Percentiles rank a stretch among this genome's conserved stretches.
These are phyloP conservation scores for Fusarium praegraminearum DNA, from an alignment of 2,329 filamentous ascomycete species.

Conservation along the genomic window DNA sequence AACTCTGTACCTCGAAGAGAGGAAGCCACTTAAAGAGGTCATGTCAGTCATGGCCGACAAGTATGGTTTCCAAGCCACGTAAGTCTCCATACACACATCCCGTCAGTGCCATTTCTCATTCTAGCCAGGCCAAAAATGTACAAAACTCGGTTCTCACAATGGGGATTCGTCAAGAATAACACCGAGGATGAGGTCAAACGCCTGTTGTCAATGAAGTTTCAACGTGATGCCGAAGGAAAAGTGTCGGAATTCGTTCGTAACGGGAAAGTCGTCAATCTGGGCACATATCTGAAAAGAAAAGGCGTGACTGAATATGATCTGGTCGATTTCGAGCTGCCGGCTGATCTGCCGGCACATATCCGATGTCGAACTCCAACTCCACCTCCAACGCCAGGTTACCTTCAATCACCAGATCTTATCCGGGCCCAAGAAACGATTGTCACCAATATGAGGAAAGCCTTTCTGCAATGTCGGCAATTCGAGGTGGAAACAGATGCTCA, in stretches of 20 bases:
- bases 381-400: conserved; percentile 56
- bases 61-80: conserved; percentile 63
- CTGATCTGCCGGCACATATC: conserved; percentile 58
- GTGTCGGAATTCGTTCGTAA: conserved; percentile 66
- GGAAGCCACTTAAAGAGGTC: conserved; percentile 64
- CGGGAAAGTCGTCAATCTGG: conserved; percentile 63
- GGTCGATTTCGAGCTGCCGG: conserved; percentile 59
- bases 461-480: conserved; percentile 59
- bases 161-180: conserved; percentile 68
- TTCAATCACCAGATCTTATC: conserved; percentile 58
- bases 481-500: conserved; percentile 55
- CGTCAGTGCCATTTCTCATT: conserved; percentile 23
- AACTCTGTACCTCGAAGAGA: conserved; percentile 61
- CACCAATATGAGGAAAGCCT: conserved; percentile 59
- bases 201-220: conserved; percentile 64
- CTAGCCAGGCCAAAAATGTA: conserved; percentile 64
- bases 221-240: conserved; percentile 65
- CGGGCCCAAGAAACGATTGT: conserved; percentile 59
- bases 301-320: conserved; percentile 66
- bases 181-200: conserved; percentile 65
- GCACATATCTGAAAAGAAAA: conserved; percentile 65
- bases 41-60: conserved; percentile 64
- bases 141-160: conserved; percentile 67
- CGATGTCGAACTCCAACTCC: conserved; percentile 61
- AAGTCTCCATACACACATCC: conserved; percentile 39